A percentile compares a stretch with the other conserved stretches of the same genome.
phyloP scores from a whole-genome alignment of 352 stramenopile genomes.

The Hyaloperonospora brassicae region DNA sequence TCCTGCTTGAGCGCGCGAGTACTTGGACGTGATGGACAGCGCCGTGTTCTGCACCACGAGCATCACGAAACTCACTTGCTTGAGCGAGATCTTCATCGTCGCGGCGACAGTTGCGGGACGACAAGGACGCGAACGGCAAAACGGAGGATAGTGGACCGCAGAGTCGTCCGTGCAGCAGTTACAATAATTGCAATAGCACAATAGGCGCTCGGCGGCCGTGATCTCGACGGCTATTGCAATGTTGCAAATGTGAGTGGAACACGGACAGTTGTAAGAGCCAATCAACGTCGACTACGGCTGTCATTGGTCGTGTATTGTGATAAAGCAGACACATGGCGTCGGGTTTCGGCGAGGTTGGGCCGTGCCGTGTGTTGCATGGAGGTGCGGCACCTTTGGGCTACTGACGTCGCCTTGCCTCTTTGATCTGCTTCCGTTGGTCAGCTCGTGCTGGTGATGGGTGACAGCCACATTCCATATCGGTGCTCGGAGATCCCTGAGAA shows the following conservation, averaged over 20 bases:
- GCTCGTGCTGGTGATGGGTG: constrained; percentile 94
- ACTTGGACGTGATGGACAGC: constrained; percentile 83
- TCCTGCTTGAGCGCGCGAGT: constrained; percentile 54
- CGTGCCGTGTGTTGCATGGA: not conserved
- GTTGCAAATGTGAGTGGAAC: too few species aligned
- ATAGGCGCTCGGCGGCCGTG: too few species aligned
- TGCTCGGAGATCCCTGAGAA: constrained; percentile 92
- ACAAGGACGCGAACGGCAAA: constrained; percentile 1
- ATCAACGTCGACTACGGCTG: constrained; percentile 12
- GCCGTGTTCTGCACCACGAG: constrained; percentile 84
- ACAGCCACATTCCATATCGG: constrained; percentile 95
- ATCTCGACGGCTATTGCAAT: too few species aligned
- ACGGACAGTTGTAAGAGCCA: constrained; percentile 3
- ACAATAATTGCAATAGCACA: too few species aligned
- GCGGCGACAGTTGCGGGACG: not conserved
- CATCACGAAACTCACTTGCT: constrained; percentile 80
- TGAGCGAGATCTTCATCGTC: constrained; percentile 41
- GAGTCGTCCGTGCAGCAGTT: too few species aligned
- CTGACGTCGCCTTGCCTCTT: too few species aligned
- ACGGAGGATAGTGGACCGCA: too few species aligned
- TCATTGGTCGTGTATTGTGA: too few species aligned
- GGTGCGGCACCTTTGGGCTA: not conserved
- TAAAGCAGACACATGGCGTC: constrained; percentile 32
- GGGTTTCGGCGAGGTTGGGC: constrained; percentile 51
- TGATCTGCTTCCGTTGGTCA: constrained; percentile 34